Base-by-base conservation (phyloP, 345 rosid genomes). In the Mangifera indica region DNA sequence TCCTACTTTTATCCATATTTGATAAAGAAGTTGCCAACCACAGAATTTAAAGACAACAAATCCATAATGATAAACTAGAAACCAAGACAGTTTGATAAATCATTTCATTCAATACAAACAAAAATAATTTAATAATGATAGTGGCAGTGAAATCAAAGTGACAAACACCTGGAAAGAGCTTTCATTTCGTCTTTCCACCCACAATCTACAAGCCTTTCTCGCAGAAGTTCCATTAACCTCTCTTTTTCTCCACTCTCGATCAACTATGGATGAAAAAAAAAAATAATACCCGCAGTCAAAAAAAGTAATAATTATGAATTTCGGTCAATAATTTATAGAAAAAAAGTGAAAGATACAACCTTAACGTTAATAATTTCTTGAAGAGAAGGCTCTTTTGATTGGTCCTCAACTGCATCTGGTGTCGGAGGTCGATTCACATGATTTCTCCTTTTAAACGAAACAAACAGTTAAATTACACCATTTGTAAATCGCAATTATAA, bases 161-260 rank as follows among this genome's bases (percentile, higher is more conserved):
- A n/a, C 11, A 7, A 52, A 53, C 66, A 87, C 97, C 97, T 91
- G 97, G 94, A 89, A 74, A 85, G 88, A 69, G 87, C 81, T 72
- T 83, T 85, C 93, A 91, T 85, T 53, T 87, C 94, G 78, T 91
- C 97, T 75, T 83, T 87, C 97, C 97, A 87, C 22, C 93, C 97
- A 75, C 88, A 89, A 42, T 91, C 97, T 56, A 87, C 71, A 73
- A 91, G 87, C 79, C 85, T 86, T 65, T 91, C 91, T 64, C 90
- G 83, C 77, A 89, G 82, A 25, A 89, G 87, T 66, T 91, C 97
- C 94, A 77, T 91, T 13, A 86, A 72, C 34, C 81, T 76, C 74
- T 91, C 92, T 59, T 86, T 89, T 76, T 91, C 92, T 45, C 94
- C 93, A 51, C 89, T 89, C 83, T 91, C 91, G 54, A 83, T 83